These are phyloP conservation scores for Iris pallida DNA, from an alignment of 116 monocot species.

Conservation along the genomic window DNA sequence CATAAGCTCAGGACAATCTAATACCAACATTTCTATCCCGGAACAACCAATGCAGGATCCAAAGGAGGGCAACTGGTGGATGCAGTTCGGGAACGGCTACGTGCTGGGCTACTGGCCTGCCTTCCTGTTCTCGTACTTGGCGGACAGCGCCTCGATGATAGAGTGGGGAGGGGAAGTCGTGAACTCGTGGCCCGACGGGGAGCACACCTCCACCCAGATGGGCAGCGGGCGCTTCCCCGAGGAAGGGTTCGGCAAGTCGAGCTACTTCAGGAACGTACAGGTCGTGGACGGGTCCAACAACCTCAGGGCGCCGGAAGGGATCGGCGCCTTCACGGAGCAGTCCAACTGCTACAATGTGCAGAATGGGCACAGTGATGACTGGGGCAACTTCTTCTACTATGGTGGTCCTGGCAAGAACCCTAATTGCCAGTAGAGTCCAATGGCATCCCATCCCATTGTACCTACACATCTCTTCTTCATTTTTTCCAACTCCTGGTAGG, in stretches of 20 bases:
- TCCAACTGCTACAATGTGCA: conserved; percentile 66
- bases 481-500: no score
- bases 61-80: conserved; percentile 71
- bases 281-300: conserved; percentile 53
- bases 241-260: conserved; percentile 54
- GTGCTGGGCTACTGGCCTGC: conserved; percentile 72
- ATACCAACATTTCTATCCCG: no score
- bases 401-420: conserved; percentile 65
- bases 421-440: conserved; percentile 32
- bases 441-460: no score
- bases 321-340: conserved; percentile 44
- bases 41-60: conserved; percentile 37
- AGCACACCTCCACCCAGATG: conserved; percentile 61
- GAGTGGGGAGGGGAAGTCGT: conserved; percentile 71
- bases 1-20: no score
- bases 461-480: no score
- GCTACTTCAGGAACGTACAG: conserved; percentile 63
- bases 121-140: conserved; percentile 55
- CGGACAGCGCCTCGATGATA: conserved; percentile 45
- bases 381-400: conserved; percentile 65
- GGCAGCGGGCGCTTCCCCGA: conserved; percentile 62
- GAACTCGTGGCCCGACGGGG: conserved; percentile 41
- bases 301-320: conserved; percentile 24
- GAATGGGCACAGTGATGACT: conserved; percentile 40
- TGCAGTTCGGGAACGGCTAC: conserved; percentile 49